These are phyloP conservation scores for Nematocida displodere DNA, from an alignment of 371 early-diverging fungal species.

Conservation along the genomic window DNA sequence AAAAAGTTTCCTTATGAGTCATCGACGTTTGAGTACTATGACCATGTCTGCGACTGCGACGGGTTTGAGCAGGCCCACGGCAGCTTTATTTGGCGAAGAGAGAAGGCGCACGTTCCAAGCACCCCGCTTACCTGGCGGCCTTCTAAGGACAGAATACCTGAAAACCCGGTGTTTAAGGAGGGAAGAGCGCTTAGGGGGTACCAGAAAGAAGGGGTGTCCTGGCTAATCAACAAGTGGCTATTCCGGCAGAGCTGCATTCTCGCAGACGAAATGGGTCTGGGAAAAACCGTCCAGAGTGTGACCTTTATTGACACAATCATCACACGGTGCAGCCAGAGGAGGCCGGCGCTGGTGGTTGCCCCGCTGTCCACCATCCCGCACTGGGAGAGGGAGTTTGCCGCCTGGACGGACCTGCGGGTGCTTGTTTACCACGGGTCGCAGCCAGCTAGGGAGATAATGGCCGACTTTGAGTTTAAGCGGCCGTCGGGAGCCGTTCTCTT, in stretches of 20 bases:
- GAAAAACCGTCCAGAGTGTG: constrained; percentile 93
- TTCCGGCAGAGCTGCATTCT: constrained; percentile 87
- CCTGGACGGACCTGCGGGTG: constrained; percentile 83
- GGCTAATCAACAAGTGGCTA: constrained; percentile 96
- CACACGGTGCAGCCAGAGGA: constrained; percentile 72
- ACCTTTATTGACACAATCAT: constrained; percentile 78
- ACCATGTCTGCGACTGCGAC: constrained; percentile 67
- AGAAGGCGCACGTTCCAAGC: constrained; percentile 48
- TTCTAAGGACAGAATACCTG: constrained; percentile 53
- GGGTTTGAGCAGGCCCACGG: constrained; percentile 65
- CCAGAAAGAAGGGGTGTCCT: constrained; percentile 88
- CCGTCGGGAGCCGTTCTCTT: constrained; percentile 71
- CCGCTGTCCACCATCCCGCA: constrained; percentile 93
- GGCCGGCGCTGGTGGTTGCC: constrained; percentile 82
- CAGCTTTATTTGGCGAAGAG: constrained; percentile 46
- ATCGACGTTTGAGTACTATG: constrained; percentile 76
- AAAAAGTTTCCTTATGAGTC: constrained; percentile 75
- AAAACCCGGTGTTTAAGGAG: constrained; percentile 17
- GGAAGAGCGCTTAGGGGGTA: constrained; percentile 74
- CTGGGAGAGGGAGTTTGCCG: constrained; percentile 83
- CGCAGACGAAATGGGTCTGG: constrained; percentile 98
- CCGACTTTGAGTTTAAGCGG: constrained; percentile 68
- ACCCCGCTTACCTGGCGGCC: constrained; percentile 64
- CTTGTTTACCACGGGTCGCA: constrained; percentile 85
- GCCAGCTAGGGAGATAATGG: constrained; percentile 70